A percentile compares a stretch with the other conserved stretches of the same genome.
Conservation (phyloP, 805 yeast genomes). For the Priceomyces fermenticarens region DNA sequence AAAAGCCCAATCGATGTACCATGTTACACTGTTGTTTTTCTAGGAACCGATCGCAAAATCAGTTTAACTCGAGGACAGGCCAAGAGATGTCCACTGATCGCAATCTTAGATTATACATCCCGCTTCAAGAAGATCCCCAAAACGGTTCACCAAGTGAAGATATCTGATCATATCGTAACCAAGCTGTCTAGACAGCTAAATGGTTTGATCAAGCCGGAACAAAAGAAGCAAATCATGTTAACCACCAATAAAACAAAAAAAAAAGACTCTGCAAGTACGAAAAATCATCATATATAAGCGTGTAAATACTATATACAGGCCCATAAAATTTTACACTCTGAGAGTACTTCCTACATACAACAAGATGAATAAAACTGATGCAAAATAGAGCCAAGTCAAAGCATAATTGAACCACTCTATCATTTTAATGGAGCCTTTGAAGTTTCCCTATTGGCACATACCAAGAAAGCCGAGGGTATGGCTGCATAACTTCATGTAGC, state of each 20-base stretch:
- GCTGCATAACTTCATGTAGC: too few species aligned
- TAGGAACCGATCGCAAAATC: constrained; percentile 11
- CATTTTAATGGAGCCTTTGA: too few species aligned
- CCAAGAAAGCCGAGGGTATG: too few species aligned
- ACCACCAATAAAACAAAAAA: constrained; percentile 2
- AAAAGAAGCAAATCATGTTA: constrained; percentile 5
- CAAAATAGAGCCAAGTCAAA: too few species aligned
- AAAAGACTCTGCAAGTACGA: background rate
- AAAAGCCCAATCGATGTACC: constrained; percentile 39
- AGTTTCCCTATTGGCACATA: too few species aligned
- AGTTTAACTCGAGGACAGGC: background rate
- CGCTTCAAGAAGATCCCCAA: constrained; percentile 40
- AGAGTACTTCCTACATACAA: too few species aligned
- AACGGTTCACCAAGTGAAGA: constrained; percentile 42
- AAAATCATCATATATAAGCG: too few species aligned
- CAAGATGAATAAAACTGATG: too few species aligned
- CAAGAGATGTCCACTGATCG: constrained; percentile 7
- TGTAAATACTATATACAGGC: too few species aligned
- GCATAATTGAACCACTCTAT: too few species aligned
- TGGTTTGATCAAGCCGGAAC: constrained; percentile 17
- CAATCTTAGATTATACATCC: constrained; percentile 13
- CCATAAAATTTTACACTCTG: too few species aligned
- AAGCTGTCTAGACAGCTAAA: background rate
- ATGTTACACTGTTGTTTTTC: constrained; percentile 38
- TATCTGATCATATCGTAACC: constrained; percentile 17